A percentile compares a stretch with the other conserved stretches of the same genome.
Evolutionary conservation across 768 basidiomycete species (phyloP).

Genomic region (Pisolithus microcarpus): DNA sequence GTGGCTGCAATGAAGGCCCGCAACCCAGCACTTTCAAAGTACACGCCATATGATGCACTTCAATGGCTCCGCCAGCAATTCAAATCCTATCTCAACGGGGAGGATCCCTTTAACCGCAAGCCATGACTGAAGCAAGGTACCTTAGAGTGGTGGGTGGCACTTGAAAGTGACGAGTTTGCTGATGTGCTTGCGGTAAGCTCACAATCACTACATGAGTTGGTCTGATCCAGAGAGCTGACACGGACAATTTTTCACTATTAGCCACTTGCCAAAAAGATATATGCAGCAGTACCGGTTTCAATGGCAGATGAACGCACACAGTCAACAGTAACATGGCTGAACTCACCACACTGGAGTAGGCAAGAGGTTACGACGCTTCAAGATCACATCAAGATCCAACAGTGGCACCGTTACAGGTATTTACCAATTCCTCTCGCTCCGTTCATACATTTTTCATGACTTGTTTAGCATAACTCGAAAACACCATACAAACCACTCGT

Average conservation of each 20-base stretch:
- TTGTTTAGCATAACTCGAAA: background rate
- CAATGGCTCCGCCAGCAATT: background rate
- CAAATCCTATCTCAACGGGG: background rate
- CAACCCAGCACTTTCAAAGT: background rate
- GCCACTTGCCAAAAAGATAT: slow-evolving; percentile 3
- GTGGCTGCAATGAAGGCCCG: background rate
- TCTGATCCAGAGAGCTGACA: too few relatives aligned
- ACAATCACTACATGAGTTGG: background rate
- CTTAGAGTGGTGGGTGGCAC: slow-evolving; percentile 1
- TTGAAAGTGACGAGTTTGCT: background rate
- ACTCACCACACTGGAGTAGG: background rate
- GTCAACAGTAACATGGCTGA: slow-evolving; percentile 12
- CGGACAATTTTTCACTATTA: background rate
- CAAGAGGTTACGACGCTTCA: background rate
- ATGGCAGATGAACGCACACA: slow-evolving; percentile 8
- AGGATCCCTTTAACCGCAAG: slow-evolving; percentile 4
- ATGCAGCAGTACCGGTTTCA: background rate
- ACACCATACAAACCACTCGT: background rate
- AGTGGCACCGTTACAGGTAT: background rate
- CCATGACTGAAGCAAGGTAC: background rate
- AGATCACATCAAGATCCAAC: background rate
- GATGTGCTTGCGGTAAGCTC: slow-evolving; percentile 1
- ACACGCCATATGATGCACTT: background rate
- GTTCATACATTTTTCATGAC: background rate
- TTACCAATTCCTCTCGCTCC: background rate